Conservation (phyloP, 768 basidiomycete genomes). For the Termitomyces sp. region DNA sequence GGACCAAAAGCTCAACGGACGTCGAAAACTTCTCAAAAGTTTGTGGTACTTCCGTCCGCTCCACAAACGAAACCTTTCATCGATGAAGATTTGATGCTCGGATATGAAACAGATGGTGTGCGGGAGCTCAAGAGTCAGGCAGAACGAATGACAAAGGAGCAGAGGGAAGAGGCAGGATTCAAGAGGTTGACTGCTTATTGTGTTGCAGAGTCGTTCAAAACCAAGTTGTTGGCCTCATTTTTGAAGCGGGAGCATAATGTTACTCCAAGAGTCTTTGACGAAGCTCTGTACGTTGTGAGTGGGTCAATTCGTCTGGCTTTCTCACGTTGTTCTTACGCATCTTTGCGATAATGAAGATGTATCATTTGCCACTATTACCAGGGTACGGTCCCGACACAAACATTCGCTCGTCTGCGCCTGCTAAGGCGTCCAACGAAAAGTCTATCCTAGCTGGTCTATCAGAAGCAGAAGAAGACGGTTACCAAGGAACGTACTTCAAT, state of each 20-base stretch:
- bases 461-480: slow-evolving; percentile 87
- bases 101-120: slow-evolving; percentile 65
- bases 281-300: slow-evolving; percentile 89
- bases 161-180: slow-evolving; percentile 78
- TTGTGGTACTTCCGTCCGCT: slow-evolving; percentile 85
- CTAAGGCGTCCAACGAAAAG: slow-evolving; percentile 47
- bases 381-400: slow-evolving; percentile 86
- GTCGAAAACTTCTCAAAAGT: slow-evolving; percentile 88
- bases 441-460: slow-evolving; percentile 69
- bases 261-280: slow-evolving; percentile 81
- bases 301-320: not conserved
- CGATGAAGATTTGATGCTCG: slow-evolving; percentile 52
- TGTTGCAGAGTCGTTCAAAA: slow-evolving; percentile 79
- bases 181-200: slow-evolving; percentile 88
- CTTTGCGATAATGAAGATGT: slow-evolving; percentile 53
- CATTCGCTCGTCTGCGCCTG: slow-evolving; percentile 77
- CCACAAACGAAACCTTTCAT: slow-evolving; percentile 78
- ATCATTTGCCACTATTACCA: slow-evolving; percentile 86
- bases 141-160: slow-evolving; percentile 85
- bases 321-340: not conserved
- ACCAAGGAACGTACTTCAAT: slow-evolving; percentile 82
- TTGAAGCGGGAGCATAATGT: slow-evolving; percentile 94
- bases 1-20: slow-evolving; percentile 67
- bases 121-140: slow-evolving; percentile 81
- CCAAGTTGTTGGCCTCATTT: slow-evolving; percentile 81